These are phyloP conservation scores for Xylaria cubensis DNA, from an alignment of 495 filamentous ascomycete genomes.

Conservation along the genomic window DNA sequence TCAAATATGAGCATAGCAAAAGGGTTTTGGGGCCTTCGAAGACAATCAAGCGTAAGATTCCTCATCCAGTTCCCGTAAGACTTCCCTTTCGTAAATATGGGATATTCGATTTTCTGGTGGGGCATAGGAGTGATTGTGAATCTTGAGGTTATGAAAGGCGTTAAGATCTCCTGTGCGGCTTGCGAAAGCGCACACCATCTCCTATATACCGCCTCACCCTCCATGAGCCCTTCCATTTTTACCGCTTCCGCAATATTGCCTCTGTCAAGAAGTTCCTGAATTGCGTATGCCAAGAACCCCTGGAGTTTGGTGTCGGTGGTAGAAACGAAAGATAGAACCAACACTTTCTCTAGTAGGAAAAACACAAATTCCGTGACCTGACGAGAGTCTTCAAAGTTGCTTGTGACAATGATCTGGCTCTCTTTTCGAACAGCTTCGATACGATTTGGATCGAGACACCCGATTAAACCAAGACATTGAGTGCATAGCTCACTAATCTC, in stretches of 20 bases:
- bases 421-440: slow-evolving; percentile 81
- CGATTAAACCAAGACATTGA: slow-evolving; percentile 82
- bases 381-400: slow-evolving; percentile 79
- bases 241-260: slow-evolving; percentile 71
- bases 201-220: slow-evolving; percentile 62
- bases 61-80: slow-evolving; percentile 82
- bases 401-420: slow-evolving; percentile 78
- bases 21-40: slow-evolving; percentile 72
- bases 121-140: slow-evolving; percentile 72
- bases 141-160: slow-evolving; percentile 83
- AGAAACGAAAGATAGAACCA: slow-evolving; percentile 90
- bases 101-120: slow-evolving; percentile 68
- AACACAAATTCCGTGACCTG: slow-evolving; percentile 88
- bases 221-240: slow-evolving; percentile 36
- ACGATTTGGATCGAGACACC: slow-evolving; percentile 88
- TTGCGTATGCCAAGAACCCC: slow-evolving; percentile 87
- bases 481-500: slow-evolving; percentile 76
- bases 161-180: slow-evolving; percentile 75
- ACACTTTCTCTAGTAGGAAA: slow-evolving; percentile 81
- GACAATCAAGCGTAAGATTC: slow-evolving; percentile 77
- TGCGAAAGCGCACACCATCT: slow-evolving; percentile 81
- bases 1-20: slow-evolving; percentile 77
- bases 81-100: slow-evolving; percentile 69
- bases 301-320: slow-evolving; percentile 84
- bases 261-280: slow-evolving; percentile 87